These are phyloP conservation scores for Wallacemonas sp. DNA, from an alignment of 208 protist genomes.

Conservation along the genomic window DNA sequence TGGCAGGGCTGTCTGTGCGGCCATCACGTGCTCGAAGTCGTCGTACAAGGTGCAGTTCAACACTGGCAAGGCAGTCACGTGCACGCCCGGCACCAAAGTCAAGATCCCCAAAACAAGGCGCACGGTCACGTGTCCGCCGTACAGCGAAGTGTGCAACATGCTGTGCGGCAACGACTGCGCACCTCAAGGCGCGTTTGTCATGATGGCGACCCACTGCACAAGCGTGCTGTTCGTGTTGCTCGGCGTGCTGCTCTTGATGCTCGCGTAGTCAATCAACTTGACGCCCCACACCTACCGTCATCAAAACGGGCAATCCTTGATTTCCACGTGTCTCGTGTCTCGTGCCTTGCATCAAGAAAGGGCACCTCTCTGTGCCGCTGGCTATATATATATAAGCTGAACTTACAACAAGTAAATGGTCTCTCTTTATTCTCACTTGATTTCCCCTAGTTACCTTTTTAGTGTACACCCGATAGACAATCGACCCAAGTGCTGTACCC, in stretches of 20 bases:
- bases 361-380: too few relatives aligned
- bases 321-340: too few relatives aligned
- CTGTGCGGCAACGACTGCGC: neutral
- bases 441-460: too few relatives aligned
- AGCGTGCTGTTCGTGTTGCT: neutral
- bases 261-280: too few relatives aligned
- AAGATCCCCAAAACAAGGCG: constrained; percentile 20
- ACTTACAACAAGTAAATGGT: too few relatives aligned
- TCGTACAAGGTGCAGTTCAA: constrained; percentile 20
- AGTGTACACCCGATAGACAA: too few relatives aligned
- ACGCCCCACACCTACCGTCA: too few relatives aligned
- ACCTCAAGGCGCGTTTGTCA: constrained; percentile 4
- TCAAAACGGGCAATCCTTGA: too few relatives aligned
- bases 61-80: neutral
- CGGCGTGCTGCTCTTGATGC: neutral
- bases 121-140: constrained; percentile 36
- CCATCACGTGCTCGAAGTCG: constrained; percentile 19
- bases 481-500: too few relatives aligned
- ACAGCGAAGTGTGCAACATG: constrained; percentile 39
- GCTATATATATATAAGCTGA: too few relatives aligned
- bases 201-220: constrained; percentile 12
- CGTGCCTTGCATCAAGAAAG: too few relatives aligned
- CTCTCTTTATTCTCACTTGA: too few relatives aligned
- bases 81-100: constrained; percentile 11
- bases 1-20: constrained; percentile 20